Conservation (phyloP, 1,139 yeast species). For the Hyphopichia burtonii region DNA sequence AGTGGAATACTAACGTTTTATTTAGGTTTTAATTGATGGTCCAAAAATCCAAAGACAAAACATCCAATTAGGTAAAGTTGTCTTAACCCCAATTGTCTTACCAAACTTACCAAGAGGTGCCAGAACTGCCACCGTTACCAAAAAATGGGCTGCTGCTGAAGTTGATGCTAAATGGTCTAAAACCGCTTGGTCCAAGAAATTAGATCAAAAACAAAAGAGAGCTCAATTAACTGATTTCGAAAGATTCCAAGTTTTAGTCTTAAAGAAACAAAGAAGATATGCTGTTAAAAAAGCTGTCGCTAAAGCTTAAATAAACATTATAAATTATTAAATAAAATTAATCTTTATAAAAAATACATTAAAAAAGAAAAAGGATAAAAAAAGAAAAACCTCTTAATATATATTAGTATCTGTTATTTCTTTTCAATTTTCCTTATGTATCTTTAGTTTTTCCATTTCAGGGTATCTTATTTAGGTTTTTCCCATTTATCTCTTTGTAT, state of each 20-base stretch:
- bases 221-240: slow-evolving; percentile 92
- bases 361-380: slow-evolving; percentile 2
- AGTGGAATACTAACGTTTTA: slow-evolving; percentile 31
- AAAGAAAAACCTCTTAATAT: neutral
- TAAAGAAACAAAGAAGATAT: slow-evolving; percentile 95
- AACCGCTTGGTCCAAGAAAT: slow-evolving; percentile 97
- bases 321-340: slow-evolving; percentile 1
- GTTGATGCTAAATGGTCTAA: slow-evolving; percentile 89
- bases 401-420: slow-evolving; percentile 4
- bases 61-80: slow-evolving; percentile 79
- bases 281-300: slow-evolving; percentile 84
- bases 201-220: slow-evolving; percentile 93
- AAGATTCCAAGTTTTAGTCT: slow-evolving; percentile 98
- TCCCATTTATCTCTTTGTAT: neutral
- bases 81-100: slow-evolving; percentile 88
- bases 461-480: slow-evolving; percentile 24
- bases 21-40: slow-evolving; percentile 89
- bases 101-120: slow-evolving; percentile 92
- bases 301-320: slow-evolving; percentile 61
- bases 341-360: neutral
- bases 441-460: slow-evolving; percentile 18
- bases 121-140: slow-evolving; percentile 77
- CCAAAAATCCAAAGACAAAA: slow-evolving; percentile 96
- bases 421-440: slow-evolving; percentile 3
- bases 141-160: slow-evolving; percentile 93